Evolutionary conservation across 2,329 filamentous ascomycete genomes (phyloP), one percentile per base, ranked within the genome.

Genomic region (Cordyceps sp.): DNA sequence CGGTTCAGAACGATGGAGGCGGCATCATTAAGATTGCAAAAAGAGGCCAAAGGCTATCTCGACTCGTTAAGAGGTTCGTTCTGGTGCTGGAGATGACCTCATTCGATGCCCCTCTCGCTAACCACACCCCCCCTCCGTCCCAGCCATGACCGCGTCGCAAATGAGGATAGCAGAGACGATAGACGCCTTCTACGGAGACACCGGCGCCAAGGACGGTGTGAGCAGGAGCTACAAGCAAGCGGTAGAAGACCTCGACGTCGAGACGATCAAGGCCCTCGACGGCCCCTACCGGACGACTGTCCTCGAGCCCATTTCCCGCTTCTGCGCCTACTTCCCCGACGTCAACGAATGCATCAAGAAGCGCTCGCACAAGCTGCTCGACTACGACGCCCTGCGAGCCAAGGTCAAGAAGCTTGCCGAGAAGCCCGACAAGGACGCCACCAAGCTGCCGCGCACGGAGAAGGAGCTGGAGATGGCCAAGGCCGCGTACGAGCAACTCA

Each of bases 341-440:
- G 86, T 98, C 51, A 98, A 98, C 59, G 85, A 94, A 62, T 94
- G 88, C 58, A 94, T 98, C 59, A 98, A 96, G 63, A 98, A 98
- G 64, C 83, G 92, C 48, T 81, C 92, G 48, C 82, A 98, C 69
- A 98, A 98, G 59, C 78, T 96, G 35, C 81, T 96, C 44, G 92
- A 98, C 60, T 98, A 98, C 63, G 90, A 98, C 54, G 75, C 86
- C 14, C 77, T 96, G 58, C 82, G 90, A 39, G 84, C 85, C 42
- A 93, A 90, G 55, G 90, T 98, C 48, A 94, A 94, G 69, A 88
- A 85, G 55, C 73, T 98, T 25, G 84, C 83, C 33, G 92, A 98
- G 58, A 96, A 98, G 64, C 90, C 90, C 29, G 90, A 98, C 66
- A 98, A 98, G 66, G 90, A 98, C 52, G 83, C 85, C 12, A 88